A percentile compares a stretch with the other conserved stretches of the same genome.
Conservation (phyloP, 2,329 filamentous ascomycete genomes). For the Sporothrix brasiliensis region DNA sequence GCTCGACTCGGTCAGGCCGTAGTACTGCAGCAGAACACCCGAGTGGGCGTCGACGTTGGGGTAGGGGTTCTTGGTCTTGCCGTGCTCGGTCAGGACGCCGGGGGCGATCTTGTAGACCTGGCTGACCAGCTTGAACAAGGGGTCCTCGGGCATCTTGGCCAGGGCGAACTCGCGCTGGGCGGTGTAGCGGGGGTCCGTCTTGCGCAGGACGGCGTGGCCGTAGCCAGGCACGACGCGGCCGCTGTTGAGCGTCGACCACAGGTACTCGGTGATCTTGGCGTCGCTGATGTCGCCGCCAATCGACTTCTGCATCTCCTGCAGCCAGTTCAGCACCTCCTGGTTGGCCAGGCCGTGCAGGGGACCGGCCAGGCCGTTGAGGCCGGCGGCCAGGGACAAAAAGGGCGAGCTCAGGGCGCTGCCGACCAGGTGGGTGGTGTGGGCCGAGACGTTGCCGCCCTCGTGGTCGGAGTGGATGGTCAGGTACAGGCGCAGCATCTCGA, state of each 20-base stretch:
- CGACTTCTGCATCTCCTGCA: constrained; percentile 96
- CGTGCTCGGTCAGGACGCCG: constrained; percentile 96
- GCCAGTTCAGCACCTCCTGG: constrained; percentile 99
- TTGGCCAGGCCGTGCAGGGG: constrained; percentile 99
- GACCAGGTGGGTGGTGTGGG: constrained; percentile 98
- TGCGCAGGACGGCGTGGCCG: constrained; percentile 97
- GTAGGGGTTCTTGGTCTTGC: constrained; percentile 99
- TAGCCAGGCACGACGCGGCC: constrained; percentile 98
- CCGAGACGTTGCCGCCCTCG: constrained; percentile 98
- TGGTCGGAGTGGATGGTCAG: constrained; percentile 99
- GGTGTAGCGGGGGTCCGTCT: constrained; percentile 98
- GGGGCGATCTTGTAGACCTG: constrained; percentile 99
- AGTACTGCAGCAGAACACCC: constrained; percentile 98
- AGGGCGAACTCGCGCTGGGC: constrained; percentile 97
- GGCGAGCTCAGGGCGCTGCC: constrained; percentile 95
- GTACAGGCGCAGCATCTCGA: constrained; percentile 98
- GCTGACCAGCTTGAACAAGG: constrained; percentile 99
- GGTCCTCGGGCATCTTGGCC: constrained; percentile 71
- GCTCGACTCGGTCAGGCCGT: constrained; percentile 97
- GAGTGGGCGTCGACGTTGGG: constrained; percentile 99
- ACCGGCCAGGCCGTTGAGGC: constrained; percentile 96
- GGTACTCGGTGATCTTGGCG: constrained; percentile 95
- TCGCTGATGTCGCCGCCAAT: constrained; percentile 95
- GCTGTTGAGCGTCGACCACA: constrained; percentile 94
- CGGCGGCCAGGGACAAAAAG: constrained; percentile 93